phyloP scores from a whole-genome alignment of 176 grass and related monocot genomes.

The Puccinellia tenuiflora region DNA sequence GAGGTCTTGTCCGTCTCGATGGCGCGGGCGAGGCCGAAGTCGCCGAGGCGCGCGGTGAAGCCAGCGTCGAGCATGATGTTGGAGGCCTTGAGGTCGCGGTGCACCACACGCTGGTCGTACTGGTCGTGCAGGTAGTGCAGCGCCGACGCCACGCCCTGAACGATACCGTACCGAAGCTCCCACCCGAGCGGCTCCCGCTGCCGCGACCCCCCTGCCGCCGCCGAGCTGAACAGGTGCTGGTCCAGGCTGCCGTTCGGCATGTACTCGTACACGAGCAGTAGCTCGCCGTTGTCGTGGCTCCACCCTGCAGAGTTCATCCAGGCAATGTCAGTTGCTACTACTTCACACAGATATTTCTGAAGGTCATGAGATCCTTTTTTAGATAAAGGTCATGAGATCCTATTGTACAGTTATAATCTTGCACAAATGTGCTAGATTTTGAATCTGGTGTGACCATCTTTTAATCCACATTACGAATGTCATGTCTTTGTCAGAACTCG shows the following conservation, averaged over 20 bases:
- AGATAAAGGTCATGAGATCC: too few species aligned
- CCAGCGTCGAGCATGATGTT: constrained; percentile 81
- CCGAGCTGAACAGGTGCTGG: constrained; percentile 42
- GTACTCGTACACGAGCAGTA: constrained; percentile 81
- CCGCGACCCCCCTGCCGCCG: background rate
- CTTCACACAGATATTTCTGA: background rate
- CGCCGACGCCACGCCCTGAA: constrained; percentile 71
- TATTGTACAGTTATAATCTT: background rate
- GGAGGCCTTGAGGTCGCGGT: constrained; percentile 96
- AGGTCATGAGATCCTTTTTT: background rate
- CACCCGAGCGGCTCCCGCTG: constrained; percentile 40
- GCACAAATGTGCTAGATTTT: background rate
- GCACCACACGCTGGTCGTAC: constrained; percentile 90
- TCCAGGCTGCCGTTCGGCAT: constrained; percentile 80
- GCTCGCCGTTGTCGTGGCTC: constrained; percentile 74
- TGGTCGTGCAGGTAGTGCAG: constrained; percentile 93
- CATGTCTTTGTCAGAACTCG: background rate
- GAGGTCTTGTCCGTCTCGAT: constrained; percentile 86
- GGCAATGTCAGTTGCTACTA: background rate
- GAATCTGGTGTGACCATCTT: background rate
- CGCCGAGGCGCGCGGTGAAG: constrained; percentile 89
- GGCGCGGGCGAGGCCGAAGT: constrained; percentile 91
- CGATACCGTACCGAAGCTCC: constrained; percentile 70
- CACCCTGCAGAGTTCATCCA: constrained; percentile 39
- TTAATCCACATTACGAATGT: background rate